Evolutionary conservation across 257 asterid species (phyloP), one percentile per base, ranked within the genome.

Genomic region (Paraleonurus japonicus): DNA sequence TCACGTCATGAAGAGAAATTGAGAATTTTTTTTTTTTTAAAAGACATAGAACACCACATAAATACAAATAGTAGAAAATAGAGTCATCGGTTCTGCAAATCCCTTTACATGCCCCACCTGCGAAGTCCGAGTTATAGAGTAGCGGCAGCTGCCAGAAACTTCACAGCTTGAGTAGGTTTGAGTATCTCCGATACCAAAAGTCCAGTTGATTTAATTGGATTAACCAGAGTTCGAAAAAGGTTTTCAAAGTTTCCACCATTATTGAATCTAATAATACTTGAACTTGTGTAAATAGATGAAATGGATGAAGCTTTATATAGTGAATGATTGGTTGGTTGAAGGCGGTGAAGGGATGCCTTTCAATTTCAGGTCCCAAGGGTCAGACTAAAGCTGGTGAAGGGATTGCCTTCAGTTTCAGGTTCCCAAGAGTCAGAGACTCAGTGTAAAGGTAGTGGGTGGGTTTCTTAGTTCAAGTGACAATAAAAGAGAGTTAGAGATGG

Each of bases 71-170:
- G n/a, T n/a, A n/a, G n/a, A n/a, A n/a, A 28, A 28, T 2, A 28
- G 2, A 28, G 5, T 28, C 33, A 28, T 4, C 0, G 0, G 5
- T 28, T 28, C 0, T 4, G 37, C 37, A 32, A 9, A 4, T 77
- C 80, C 23, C 75, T 54, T 2, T 23, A 75, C 77, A 75, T 50
- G 11, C 85, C 87, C 61, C 67, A 61, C 26, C 79, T 60, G 8
- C 64, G 76, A 11, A 85, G 48, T 6, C 24, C 32, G 26, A 79
- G 74, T 15, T 69, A 81, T 69, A 76, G 37, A 13, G 57, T 57
- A n/a, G 65, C 70, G 6, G 54, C 75, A 8, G 78, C 85, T 0
- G 81, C 87, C 32, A 86, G 53, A 73, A 83, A 83, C 66, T 60
- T 57, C 11, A 81, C 27, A 0, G 65, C 60, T 33, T 81, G 85